Evolutionary conservation across 2,329 filamentous ascomycete species (phyloP), one percentile per base, ranked within the genome.

Genomic region (Bertia moriformis): DNA sequence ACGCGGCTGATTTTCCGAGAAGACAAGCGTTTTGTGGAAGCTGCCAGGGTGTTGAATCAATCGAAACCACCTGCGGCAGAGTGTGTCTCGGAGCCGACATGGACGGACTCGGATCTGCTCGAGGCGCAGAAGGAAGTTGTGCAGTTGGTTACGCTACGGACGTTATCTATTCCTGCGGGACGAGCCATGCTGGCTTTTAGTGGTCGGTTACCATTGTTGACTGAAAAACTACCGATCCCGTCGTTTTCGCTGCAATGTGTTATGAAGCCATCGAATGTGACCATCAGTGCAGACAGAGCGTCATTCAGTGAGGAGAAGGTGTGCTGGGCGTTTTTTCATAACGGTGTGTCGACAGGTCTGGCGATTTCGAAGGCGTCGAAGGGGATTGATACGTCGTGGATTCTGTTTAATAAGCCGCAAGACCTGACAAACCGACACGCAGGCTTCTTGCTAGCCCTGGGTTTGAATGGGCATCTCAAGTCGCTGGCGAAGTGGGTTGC

Each of bases 321-420:
- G 30, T 89, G 86, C 52, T 98, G 91, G 91, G 88, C 89, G 1
- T 98, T 95, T 59, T 98, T 98, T 59, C 91, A 98, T 55, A 86
- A 93, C 42, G 91, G 91, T 4, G 89, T 93, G 19, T 83, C 89
- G n/a, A 85, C 84, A 18, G 91, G 91, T 3, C 63, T 98, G 18
- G 84, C 87, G 41, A 93, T 98, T 39, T 94, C 91, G 4, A 81
- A 79, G 12, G 73, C 85, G 41, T 89, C 88, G 3, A 86, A 86
- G 51, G 89, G 89, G 3, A 96, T 98, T 45, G 91, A 98, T 53
- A 95, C 88, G 0, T 96, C 89, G 0, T 98, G 93, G 93, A 95
- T 98, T 47, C 71, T 95, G 22, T 98, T 93, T 67, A 98, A 98
- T 63, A 95, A 94, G 54, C 89, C 91, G 0, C 72, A 77, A 27